phyloP scores from a whole-genome alignment of 345 rosid species.

The Xanthoceras sorbifolium region DNA sequence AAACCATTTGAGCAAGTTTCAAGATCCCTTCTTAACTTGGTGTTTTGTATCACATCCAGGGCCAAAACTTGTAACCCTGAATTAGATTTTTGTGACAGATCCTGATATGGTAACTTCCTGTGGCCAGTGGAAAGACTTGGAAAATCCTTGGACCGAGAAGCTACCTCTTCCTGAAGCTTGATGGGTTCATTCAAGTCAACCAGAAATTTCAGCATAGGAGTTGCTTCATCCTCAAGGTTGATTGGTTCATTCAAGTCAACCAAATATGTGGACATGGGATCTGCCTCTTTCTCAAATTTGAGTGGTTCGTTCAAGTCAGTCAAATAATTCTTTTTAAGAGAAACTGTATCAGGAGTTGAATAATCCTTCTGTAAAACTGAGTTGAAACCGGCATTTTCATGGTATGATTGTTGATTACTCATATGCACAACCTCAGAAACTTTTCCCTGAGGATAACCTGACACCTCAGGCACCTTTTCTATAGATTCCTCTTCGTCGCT shows the following conservation, averaged over 20 bases:
- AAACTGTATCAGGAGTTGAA: not conserved
- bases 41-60: conserved; percentile 7
- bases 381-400: conserved; percentile 6
- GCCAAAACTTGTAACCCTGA: conserved; percentile 10
- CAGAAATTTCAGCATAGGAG: conserved; percentile 20
- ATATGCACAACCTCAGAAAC: conserved; percentile 24
- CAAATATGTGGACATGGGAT: conserved; percentile 19
- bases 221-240: conserved; percentile 33
- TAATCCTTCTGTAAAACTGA: conserved; percentile 14
- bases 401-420: conserved; percentile 15
- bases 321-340: conserved; percentile 24
- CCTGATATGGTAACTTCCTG: conserved; percentile 5
- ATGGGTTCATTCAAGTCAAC: conserved; percentile 59
- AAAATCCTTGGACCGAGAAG: conserved; percentile 27
- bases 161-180: conserved; percentile 34
- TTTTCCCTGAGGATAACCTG: conserved; percentile 19
- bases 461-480: conserved; percentile 14
- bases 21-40: conserved; percentile 20
- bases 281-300: conserved; percentile 36
- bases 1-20: conserved; percentile 21
- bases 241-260: conserved; percentile 58
- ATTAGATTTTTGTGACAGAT: conserved; percentile 19
- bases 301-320: conserved; percentile 58
- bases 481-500: conserved; percentile 33
- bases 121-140: conserved; percentile 24